phyloP scores from a whole-genome alignment of 1,284 basidiomycete genomes.

The Ustilago sp. region DNA sequence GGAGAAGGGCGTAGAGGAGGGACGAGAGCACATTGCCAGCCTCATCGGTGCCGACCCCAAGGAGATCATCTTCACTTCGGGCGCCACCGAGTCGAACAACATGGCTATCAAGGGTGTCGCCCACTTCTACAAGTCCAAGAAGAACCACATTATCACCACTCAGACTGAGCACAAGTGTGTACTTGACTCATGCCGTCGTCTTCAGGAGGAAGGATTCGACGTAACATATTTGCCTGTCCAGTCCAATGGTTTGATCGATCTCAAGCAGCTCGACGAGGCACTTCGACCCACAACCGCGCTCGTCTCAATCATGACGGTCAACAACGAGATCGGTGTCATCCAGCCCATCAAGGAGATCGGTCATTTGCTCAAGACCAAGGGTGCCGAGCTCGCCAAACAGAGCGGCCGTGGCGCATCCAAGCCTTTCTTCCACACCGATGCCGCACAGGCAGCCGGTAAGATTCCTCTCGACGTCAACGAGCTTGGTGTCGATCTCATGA shows the following conservation, averaged over 20 bases:
- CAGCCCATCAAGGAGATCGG: slow-evolving; percentile 98
- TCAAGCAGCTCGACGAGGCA: slow-evolving; percentile 81
- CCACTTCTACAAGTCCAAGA: slow-evolving; percentile 75
- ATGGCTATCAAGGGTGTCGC: slow-evolving; percentile 98
- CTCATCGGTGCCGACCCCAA: slow-evolving; percentile 94
- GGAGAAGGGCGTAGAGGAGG: slow-evolving; percentile 91
- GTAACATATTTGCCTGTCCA: slow-evolving; percentile 96
- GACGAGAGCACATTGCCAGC: slow-evolving; percentile 88
- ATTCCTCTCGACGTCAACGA: slow-evolving; percentile 83
- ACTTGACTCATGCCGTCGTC: slow-evolving; percentile 93
- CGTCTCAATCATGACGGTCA: slow-evolving; percentile 97
- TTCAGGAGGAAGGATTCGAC: slow-evolving; percentile 96
- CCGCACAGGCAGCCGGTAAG: slow-evolving; percentile 89
- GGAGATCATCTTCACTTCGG: slow-evolving; percentile 97
- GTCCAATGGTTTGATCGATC: slow-evolving; percentile 83
- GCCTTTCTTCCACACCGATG: slow-evolving; percentile 96
- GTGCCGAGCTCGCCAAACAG: slow-evolving; percentile 77
- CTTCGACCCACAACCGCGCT: slow-evolving; percentile 86
- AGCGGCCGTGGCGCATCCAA: slow-evolving; percentile 71
- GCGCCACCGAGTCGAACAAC: slow-evolving; percentile 98
- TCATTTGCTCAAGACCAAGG: slow-evolving; percentile 75
- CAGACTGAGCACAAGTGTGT: slow-evolving; percentile 95
- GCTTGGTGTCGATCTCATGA: slow-evolving; percentile 94
- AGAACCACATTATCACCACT: slow-evolving; percentile 74
- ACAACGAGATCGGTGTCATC: slow-evolving; percentile 99